Base-by-base conservation (phyloP, 306 rosid genomes). In the Datisca glomerata region DNA sequence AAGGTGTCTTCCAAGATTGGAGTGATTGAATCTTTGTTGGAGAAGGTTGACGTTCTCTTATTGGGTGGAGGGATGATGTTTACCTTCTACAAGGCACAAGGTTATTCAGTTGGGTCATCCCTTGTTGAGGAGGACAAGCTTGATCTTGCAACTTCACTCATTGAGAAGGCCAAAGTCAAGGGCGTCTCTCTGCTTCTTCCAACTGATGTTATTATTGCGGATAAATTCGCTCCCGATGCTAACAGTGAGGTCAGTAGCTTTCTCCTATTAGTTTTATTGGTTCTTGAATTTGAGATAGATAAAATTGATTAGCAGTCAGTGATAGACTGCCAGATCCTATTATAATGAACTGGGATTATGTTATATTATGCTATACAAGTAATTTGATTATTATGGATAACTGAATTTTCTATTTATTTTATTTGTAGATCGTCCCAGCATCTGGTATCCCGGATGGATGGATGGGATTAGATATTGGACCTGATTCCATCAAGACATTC, bases 401-500 rank as follows among this genome's bases (percentile, higher is more conserved):
- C 36, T 44, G 49, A 24, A 21, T 32, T 8, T 33, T 35, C 16
- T 7, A 12, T 28, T 38, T 38, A 2, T 39, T 16, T 11, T 2
- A 17, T 12, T 41, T 61, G 50, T 71, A 87, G 97, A 17, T 29
- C 67, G 97, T 87, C 46, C 78, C 87, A 23, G 93, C 94, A 5
- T 61, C 94, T 15, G 58, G 61, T 53, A 87, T 87, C 22, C 94
- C 93, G 2, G 97, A 82, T 25, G 89, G 89, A 6, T 87, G 97
- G 97, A 79, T 87, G 97, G 97, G 97, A 14, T 82, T 87, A 76
- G 97, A 87, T 66, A 71, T 87, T 37, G 97, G 97, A 12, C 93
- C 97, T 12, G 94, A 87, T 49, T 74, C 94, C 36, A 74, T 87
- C 55, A 79, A 76, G 51, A 59, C 85, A 55, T 87, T 87, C 65